Evolutionary conservation across 1,284 basidiomycete species (phyloP).

Genomic region (Ceratobasidium sp.): DNA sequence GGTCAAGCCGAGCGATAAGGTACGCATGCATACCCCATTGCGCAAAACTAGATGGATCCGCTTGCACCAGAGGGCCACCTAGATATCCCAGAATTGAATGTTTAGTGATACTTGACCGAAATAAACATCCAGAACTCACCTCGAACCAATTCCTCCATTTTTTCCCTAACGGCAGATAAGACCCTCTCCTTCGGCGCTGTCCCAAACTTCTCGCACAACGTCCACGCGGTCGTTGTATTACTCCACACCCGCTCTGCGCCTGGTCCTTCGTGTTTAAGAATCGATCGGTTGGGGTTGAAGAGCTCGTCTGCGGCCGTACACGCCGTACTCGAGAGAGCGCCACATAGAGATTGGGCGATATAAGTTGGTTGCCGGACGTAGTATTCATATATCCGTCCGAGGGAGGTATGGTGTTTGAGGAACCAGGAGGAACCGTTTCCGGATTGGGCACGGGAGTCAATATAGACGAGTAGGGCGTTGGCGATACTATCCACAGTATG

Average conservation of each 20-base stretch:
- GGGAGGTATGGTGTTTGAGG: constrained; percentile 18
- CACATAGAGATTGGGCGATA: not conserved
- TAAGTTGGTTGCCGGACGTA: not conserved
- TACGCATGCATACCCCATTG: constrained; percentile 38
- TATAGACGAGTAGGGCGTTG: constrained; percentile 1
- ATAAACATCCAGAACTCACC: constrained; percentile 24
- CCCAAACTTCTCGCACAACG: constrained; percentile 31
- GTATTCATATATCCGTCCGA: constrained; percentile 35
- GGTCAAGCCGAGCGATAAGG: constrained; percentile 33
- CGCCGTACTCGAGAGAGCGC: constrained; percentile 9
- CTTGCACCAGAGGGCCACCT: not conserved
- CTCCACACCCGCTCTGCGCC: not conserved
- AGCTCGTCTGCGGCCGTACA: constrained; percentile 15
- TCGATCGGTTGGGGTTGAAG: constrained; percentile 2
- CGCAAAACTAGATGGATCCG: constrained; percentile 10
- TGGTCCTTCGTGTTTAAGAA: constrained; percentile 8
- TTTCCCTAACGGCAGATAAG: constrained; percentile 8
- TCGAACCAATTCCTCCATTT: constrained; percentile 21
- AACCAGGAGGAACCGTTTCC: constrained; percentile 21
- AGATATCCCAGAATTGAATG: not conserved
- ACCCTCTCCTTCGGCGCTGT: constrained; percentile 19
- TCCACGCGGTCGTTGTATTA: constrained; percentile 24
- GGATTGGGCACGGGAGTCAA: constrained; percentile 9
- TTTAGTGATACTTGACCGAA: not conserved
- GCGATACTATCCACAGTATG: constrained; percentile 13